Base-by-base conservation (phyloP, 805 yeast genomes). In the Lachancea waltii region DNA sequence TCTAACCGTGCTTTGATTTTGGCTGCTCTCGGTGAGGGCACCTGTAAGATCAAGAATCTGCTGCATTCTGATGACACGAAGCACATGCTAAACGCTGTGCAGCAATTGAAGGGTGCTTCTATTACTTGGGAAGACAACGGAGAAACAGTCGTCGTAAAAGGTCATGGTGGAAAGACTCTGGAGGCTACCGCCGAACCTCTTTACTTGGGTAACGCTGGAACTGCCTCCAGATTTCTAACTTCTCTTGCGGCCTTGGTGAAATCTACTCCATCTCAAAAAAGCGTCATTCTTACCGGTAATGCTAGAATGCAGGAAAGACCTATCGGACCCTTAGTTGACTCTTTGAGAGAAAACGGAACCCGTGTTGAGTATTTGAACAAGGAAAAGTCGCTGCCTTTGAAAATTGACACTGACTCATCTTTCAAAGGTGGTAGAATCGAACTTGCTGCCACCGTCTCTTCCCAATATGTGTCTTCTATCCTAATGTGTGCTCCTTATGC, bases 401-500 rank as follows among this genome's bases (percentile, higher is more conserved):
- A 73, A 36, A 77, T 89, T 28, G 54, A 69, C 40, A 78, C 94
- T 28, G 85, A 84, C 14, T 64, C 69, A 17, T 82, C 85, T 8
- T 73, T 90, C 48, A 70, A 73, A 47, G 98, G 98, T 56, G 98
- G 98, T 16, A 69, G 85, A 47, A 86, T 92, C 46, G 96, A 89
- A 62, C 71, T 92, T 33, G 90, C 90, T 28, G 98, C 98, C 16
- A 89, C 97, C 4, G 85, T 92, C 31, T 89, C 97, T 1, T 92
- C 97, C 10, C 98, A 92, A 63, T 92, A 92, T 53, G 98, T 92
- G 32, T 89, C 97, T 1, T 90, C 97, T 0, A 73, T 92, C 40
- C 73, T 92, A 54, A 87, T 92, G 95, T 85, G 95, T 63, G 97
- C 98, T 25, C 98, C 98, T 34, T 92, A 89, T 56, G 97, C 97